Base-by-base conservation (phyloP, 2,329 filamentous ascomycete genomes). In the Fusarium sp. region DNA sequence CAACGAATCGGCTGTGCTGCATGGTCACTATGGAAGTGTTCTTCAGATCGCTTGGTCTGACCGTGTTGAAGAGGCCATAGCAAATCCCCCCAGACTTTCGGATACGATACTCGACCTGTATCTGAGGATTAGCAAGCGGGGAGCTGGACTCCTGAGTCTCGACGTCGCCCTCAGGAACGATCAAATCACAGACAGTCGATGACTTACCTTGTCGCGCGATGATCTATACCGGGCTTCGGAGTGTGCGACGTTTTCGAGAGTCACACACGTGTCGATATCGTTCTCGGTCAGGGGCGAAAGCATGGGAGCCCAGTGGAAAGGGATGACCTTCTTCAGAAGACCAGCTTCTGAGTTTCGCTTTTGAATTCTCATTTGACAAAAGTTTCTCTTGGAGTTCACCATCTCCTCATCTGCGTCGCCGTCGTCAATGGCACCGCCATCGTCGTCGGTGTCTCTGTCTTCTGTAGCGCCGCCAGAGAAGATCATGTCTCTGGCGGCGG, bases 61-160 rank as follows among this genome's bases (percentile, higher is more conserved):
- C 81, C 12, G 87, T 89, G 64, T 90, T 91, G 79, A 94, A 97
- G 52, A 97, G 78, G 26, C 93, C 93, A 48, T 93, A 81, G 73
- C 86, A 90, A 52, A 97, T 84, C 71, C 93, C 90, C 7, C 71
- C 71, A 12, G 72, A 74, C 55, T 70, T 74, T 22, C 68, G 59
- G 40, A 73, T 68, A 22, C 72, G 72, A 55, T 73, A 73, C 51
- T 75, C 73, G 39, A 74, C 67, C 73, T 75, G n/a, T 24, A 9
- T 7, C 7, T 22, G 35, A 55, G 28, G 54, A 52, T 59, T 42
- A 45, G 40, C 29, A 38, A 25, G 35, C 36, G 25, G 32, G 32
- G 9, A n/a, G 15, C n/a, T 26, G 28, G 26, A 13, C 15, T n/a
- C 4, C n/a, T 36, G 39, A 11, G 24, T 9, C 36, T n/a, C 4